Percentiles rank a stretch among this genome's conserved stretches.
Conservation (phyloP, 176 grass and related monocot genomes). For the Canna indica region DNA sequence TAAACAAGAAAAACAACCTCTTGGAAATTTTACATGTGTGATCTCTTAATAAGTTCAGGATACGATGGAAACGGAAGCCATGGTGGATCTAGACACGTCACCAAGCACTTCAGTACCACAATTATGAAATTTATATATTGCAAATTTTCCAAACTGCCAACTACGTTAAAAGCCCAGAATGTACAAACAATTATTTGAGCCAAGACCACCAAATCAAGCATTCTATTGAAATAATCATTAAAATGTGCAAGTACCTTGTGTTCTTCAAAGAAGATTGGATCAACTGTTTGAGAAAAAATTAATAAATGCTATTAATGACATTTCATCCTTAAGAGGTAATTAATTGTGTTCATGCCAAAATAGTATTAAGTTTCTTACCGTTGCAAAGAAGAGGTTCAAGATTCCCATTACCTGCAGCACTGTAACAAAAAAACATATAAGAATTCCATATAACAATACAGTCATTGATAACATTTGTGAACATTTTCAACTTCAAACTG, state of each 20-base stretch:
- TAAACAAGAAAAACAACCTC: background rate
- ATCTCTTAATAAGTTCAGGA: background rate
- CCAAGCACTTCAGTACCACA: background rate
- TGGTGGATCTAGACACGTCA: no score
- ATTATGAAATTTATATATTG: background rate
- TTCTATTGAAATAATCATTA: background rate
- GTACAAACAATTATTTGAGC: background rate
- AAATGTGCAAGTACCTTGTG: conserved; percentile 34
- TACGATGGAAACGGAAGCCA: no score
- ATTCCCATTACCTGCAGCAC: conserved; percentile 32
- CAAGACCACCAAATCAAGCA: no score
- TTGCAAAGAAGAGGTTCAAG: conserved; percentile 40
- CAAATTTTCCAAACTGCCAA: background rate
- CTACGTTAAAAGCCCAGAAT: background rate
- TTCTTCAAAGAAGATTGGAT: conserved; percentile 42
- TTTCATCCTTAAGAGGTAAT: background rate
- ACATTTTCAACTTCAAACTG: no score
- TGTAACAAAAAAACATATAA: conserved; percentile 3
- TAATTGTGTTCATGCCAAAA: background rate
- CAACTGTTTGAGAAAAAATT: conserved; percentile 38
- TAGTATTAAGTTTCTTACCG: conserved; percentile 21
- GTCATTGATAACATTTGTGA: no score
- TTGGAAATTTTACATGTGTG: background rate
- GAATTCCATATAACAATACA: background rate
- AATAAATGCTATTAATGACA: conserved; percentile 12